These are phyloP conservation scores for Talaromyces sp. DNA, from an alignment of 2,329 filamentous ascomycete genomes.

Conservation along the genomic window DNA sequence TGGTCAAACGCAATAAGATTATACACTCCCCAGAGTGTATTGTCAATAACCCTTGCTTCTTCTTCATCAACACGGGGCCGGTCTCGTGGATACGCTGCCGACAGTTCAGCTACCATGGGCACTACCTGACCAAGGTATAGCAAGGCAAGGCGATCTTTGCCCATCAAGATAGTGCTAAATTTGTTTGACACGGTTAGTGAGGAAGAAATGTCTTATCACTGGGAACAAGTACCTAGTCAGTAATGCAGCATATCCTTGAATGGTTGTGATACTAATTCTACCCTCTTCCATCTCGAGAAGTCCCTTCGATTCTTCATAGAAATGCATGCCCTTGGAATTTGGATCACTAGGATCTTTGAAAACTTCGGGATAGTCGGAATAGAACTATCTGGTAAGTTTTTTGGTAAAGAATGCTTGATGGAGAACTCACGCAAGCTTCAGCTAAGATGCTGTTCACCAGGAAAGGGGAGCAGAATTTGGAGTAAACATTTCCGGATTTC, in stretches of 20 bases:
- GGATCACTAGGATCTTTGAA: constrained; percentile 16
- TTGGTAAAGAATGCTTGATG: too few species aligned
- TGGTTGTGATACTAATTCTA: constrained; percentile 22
- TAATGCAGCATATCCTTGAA: constrained; percentile 27
- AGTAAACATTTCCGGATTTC: constrained; percentile 20
- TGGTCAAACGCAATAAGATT: constrained; percentile 11
- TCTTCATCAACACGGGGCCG: constrained; percentile 13
- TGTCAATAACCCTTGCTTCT: constrained; percentile 8
- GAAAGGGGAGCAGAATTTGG: constrained; percentile 29
- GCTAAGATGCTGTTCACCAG: constrained; percentile 30
- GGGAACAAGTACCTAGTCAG: constrained; percentile 21
- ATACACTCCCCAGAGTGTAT: constrained; percentile 12
- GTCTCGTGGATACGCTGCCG: constrained; percentile 10
- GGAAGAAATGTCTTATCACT: neutral
- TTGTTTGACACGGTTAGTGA: neutral
- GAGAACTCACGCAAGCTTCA: constrained; percentile 23
- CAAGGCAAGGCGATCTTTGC: constrained; percentile 27
- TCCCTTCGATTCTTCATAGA: constrained; percentile 29
- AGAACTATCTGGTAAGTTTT: constrained; percentile 16
- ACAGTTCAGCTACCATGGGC: constrained; percentile 20
- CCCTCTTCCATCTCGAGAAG: constrained; percentile 25
- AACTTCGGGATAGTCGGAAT: constrained; percentile 22
- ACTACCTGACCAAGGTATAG: constrained; percentile 22
- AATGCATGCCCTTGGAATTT: constrained; percentile 22
- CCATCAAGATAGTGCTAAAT: constrained; percentile 24